Conservation (phyloP, 164 flowering plant genomes). For the Hamamelis virginiana region DNA sequence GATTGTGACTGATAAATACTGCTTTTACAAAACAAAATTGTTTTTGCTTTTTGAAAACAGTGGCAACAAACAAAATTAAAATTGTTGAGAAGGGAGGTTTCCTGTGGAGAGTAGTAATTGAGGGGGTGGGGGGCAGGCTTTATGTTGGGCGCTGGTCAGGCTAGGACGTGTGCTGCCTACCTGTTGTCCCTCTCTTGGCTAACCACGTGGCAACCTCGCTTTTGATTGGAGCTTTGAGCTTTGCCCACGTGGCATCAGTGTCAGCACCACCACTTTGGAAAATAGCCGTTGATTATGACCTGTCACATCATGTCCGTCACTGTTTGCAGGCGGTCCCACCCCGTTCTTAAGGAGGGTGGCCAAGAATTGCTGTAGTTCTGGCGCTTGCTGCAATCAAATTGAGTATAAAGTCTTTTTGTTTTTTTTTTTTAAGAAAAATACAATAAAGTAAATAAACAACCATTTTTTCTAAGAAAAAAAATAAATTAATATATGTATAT, state of each 20-base stretch:
- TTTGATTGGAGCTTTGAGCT: constrained; percentile 31
- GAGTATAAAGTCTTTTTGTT: too few species aligned
- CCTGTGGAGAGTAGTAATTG: not conserved
- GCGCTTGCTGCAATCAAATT: too few species aligned
- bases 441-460: not conserved
- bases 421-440: too few species aligned
- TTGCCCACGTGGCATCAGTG: constrained; percentile 34
- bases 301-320: constrained; percentile 41
- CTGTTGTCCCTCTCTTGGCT: constrained; percentile 18
- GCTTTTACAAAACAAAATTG: too few species aligned
- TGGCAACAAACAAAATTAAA: too few species aligned
- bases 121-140: constrained; percentile 21
- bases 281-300: constrained; percentile 40
- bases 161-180: constrained; percentile 18
- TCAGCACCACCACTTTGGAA: constrained; percentile 12
- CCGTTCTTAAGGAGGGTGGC: constrained; percentile 3
- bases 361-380: too few species aligned
- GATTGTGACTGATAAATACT: too few species aligned
- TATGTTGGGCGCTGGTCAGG: constrained; percentile 14
- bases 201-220: constrained; percentile 42
- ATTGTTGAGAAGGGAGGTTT: not conserved
- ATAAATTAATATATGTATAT: too few species aligned
- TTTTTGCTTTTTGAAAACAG: too few species aligned
- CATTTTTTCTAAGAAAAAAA: too few species aligned
- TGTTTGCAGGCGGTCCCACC: constrained; percentile 29